Evolutionary conservation across 2,329 filamentous ascomycete genomes (phyloP), one percentile per base, ranked within the genome.

Genomic region (Ophiostoma piceae): DNA sequence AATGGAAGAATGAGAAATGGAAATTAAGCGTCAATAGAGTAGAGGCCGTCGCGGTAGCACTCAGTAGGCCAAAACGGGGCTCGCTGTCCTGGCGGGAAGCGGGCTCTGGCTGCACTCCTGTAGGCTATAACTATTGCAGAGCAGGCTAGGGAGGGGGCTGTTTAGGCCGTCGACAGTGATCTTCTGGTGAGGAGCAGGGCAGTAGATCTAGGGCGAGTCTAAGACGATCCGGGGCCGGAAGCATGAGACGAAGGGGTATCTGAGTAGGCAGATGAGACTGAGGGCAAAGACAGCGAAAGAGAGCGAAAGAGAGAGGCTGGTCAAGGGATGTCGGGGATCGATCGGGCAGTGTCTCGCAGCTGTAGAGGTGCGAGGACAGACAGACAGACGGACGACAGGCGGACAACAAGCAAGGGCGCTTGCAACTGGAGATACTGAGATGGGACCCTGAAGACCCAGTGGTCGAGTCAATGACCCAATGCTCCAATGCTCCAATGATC

Each of bases 1-100:
- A 62, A 62, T 32, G 19, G 57, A 62, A 62, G 51, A 60, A 60
- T 60, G 57, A 26, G 26, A 37, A 65, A 65, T 64, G 32, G 62
- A 65, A n/a, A 37, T 29, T 26, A n/a, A 16, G 2, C 29, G 54
- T 26, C 6, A 32, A 29, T 54, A 54, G 54, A 60, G 26, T 29
- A 12, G 4, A 14, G 14, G 62, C 32, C 16, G 35, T 65, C 32
- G 62, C 62, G 62, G 62, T 37, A n/a, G n/a, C n/a, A n/a, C n/a
- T n/a, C n/a, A n/a, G 22, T 65, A 65, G 6, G 11, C 35, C 62
- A 65, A 65, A 65, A 65, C 62, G 35, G 62, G 16, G 62, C 32
- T 11, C 9, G 7, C 39, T 39, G 62, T 39, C 26, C 22, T 65
- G 22, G 62, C 19, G n/a, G 35, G 35, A 11, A 8, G 32, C 32